Percentiles rank a stretch among this genome's conserved stretches.
These are phyloP conservation scores for Candida tibetensis DNA, from an alignment of 805 yeast species.

Conservation along the genomic window DNA sequence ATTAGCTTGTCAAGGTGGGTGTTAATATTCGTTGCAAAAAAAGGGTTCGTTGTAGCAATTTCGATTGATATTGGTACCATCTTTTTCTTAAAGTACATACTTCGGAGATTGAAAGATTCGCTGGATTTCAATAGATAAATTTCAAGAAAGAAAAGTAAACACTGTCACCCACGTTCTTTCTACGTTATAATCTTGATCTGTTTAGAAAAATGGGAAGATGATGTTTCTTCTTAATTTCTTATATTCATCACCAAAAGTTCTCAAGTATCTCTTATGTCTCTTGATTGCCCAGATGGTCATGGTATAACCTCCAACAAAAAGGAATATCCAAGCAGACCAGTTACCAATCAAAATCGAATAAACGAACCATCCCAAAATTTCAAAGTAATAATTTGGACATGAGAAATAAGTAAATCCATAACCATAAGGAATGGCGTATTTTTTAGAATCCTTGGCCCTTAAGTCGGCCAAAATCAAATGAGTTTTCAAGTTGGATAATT, in stretches of 20 bases:
- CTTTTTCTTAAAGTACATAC: too few relatives aligned
- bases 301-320: conserved; percentile 67
- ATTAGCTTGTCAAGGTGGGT: too few relatives aligned
- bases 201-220: conserved; percentile 71
- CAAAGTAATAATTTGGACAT: conserved; percentile 95
- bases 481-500: conserved; percentile 67
- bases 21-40: too few relatives aligned
- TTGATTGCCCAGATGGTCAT: conserved; percentile 92
- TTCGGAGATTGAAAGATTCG: too few relatives aligned
- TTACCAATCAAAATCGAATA: conserved; percentile 73
- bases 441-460: conserved; percentile 50
- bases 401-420: conserved; percentile 78
- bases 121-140: too few relatives aligned
- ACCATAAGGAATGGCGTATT: conserved; percentile 73
- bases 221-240: conserved; percentile 72
- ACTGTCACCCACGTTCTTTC: too few relatives aligned
- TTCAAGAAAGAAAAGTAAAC: too few relatives aligned
- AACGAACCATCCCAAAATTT: conserved; percentile 69
- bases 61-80: too few relatives aligned
- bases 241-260: conserved; percentile 73
- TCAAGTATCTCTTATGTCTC: conserved; percentile 68
- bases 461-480: conserved; percentile 65
- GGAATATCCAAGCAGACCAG: conserved; percentile 71
- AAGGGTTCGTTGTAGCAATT: too few relatives aligned
- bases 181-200: too few relatives aligned